phyloP scores from a whole-genome alignment of 2,329 filamentous ascomycete genomes.

The Alternaria infectoria region DNA sequence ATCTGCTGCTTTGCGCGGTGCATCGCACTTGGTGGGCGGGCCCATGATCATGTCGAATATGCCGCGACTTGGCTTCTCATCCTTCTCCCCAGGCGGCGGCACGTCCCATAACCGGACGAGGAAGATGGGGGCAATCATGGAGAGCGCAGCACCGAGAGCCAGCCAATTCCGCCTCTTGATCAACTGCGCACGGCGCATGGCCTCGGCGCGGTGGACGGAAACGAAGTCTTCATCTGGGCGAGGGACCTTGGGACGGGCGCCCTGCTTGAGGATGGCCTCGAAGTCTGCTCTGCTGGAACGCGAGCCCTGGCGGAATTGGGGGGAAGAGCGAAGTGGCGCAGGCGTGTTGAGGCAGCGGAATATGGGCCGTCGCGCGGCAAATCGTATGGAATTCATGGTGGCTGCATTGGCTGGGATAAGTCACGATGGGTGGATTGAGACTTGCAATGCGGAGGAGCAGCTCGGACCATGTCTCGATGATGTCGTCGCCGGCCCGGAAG shows the following conservation, averaged over 20 bases:
- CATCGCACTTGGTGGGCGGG: constrained; percentile 37
- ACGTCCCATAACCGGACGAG: constrained; percentile 43
- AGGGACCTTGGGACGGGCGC: constrained; percentile 12
- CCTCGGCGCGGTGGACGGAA: constrained; percentile 44
- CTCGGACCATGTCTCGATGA: constrained; percentile 21
- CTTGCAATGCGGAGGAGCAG: constrained; percentile 13
- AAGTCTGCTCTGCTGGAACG: constrained; percentile 21
- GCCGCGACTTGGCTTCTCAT: constrained; percentile 29
- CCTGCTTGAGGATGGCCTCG: constrained; percentile 17
- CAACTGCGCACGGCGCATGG: constrained; percentile 34
- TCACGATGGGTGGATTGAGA: background rate
- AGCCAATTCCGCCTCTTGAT: constrained; percentile 42
- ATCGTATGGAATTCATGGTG: constrained; percentile 41
- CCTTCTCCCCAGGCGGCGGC: constrained; percentile 22
- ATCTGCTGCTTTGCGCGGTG: constrained; percentile 39
- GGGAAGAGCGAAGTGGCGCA: constrained; percentile 14
- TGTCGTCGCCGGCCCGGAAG: constrained; percentile 15
- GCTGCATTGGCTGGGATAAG: constrained; percentile 4
- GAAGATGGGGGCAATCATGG: constrained; percentile 47
- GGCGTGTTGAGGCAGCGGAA: constrained; percentile 35
- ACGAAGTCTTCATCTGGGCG: constrained; percentile 36
- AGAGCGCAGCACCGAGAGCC: constrained; percentile 41
- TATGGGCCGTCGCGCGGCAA: constrained; percentile 36
- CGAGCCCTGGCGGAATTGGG: constrained; percentile 26
- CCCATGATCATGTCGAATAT: constrained; percentile 34